A percentile compares a stretch with the other conserved stretches of the same genome.
Conservation (phyloP, 768 basidiomycete genomes). For the Leccinum ochraceum region DNA sequence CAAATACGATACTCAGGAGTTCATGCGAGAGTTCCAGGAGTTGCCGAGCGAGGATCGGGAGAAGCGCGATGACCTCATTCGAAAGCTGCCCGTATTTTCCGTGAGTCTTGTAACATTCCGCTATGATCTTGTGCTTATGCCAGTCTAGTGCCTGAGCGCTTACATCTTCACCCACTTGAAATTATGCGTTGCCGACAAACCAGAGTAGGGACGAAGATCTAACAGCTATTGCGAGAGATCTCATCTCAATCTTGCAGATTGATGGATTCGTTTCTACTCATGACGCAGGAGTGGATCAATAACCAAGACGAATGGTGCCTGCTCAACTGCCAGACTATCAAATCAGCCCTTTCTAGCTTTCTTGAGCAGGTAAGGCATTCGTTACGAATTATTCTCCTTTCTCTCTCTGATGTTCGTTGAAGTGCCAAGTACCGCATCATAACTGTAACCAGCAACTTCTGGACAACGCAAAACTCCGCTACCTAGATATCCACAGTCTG, state of each 20-base stretch:
- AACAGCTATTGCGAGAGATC: not conserved
- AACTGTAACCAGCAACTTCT: conserved; percentile 21
- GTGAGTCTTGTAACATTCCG: conserved; percentile 10
- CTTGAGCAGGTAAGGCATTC: conserved; percentile 12
- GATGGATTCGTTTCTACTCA: conserved; percentile 15
- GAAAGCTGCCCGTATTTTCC: conserved; percentile 22
- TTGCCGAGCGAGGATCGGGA: conserved; percentile 17
- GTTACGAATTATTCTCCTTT: too few species aligned
- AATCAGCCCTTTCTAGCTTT: conserved; percentile 13
- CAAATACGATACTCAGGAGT: conserved; percentile 23
- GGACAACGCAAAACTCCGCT: conserved; percentile 15
- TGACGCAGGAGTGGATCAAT: conserved; percentile 22
- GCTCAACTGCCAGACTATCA: conserved; percentile 21
- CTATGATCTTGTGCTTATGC: not conserved
- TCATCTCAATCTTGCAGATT: conserved; percentile 14
- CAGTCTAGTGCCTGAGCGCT: conserved; percentile 22
- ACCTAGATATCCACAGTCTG: conserved; percentile 25
- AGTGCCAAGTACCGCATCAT: conserved; percentile 22
- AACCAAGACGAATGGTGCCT: conserved; percentile 27
- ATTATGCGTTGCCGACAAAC: conserved; percentile 21
- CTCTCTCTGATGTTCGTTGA: conserved; percentile 1
- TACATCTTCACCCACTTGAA: conserved; percentile 29
- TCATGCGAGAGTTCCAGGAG: conserved; percentile 18
- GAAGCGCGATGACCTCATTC: conserved; percentile 19
- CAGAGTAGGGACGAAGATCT: conserved; percentile 8